Base-by-base conservation (phyloP, 495 filamentous ascomycete species). In the Podospora pseudoanserina region DNA sequence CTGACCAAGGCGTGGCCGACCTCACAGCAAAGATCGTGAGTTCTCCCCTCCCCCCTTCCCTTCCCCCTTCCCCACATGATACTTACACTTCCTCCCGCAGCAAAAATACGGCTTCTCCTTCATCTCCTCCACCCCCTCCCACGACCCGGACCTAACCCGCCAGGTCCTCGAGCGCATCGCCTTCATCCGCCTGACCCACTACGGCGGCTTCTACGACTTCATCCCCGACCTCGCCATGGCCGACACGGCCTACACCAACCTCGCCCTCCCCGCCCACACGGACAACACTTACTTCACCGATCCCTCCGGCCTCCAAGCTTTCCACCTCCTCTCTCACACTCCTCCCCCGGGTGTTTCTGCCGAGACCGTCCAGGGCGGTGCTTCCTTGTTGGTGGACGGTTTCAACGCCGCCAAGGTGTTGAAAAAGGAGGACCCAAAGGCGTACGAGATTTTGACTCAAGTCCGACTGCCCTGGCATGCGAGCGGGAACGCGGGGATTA, bases 181-280 rank as follows among this genome's bases (percentile, higher is more conserved):
- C 9, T 91, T 92, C 70, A 92, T 97, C 72, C 85, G 92, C 13
- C 77, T 87, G 54, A 98, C 94, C 0, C 94, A 98, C 75, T 98
- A 97, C 75, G 94, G 92, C 69, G 93, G 91, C 28, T 97, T 97
- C 80, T 98, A 93, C 84, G 92, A 96, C 77, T 97, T 98, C 77
- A 94, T 90, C 1, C 88, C 94, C 34, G 91, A 97, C 75, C 85
- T 97, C 19, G 87, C 91, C 26, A 90, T 86, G 74, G 94, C 92
- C 75, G 94, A 98, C 74, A 96, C 90, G 5, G 94, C 94, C n/a
- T 98, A 97, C 77, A 97, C 94, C 16, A 89, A 85, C 67, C 81
- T 94, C 63, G 85, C 86, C 6, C 83, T 98, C 0, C 84, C 83
- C 27, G 87, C 88, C 7, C 94, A 98, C 75, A 97, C 94, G 4